Evolutionary conservation across 2,329 filamentous ascomycete species (phyloP).

Genomic region (Cyphellophora europaea): DNA sequence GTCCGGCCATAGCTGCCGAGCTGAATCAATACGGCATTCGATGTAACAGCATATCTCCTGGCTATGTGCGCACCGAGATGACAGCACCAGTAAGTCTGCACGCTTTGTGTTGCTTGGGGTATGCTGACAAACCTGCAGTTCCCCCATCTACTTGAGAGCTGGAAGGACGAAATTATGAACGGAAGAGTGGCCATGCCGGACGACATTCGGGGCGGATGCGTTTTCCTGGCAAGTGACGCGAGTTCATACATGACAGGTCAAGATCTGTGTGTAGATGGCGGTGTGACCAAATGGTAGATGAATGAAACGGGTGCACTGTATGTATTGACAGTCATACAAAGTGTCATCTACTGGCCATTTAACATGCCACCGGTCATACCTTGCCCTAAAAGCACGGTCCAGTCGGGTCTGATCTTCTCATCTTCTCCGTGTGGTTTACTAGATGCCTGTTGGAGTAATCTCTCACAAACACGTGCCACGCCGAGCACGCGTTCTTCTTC

Average conservation of each 20-base stretch:
- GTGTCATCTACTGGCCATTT: too few relatives aligned
- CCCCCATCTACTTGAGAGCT: slow-evolving; percentile 37
- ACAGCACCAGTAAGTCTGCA: slow-evolving; percentile 22
- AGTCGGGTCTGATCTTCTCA: too few relatives aligned
- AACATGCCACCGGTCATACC: too few relatives aligned
- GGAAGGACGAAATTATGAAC: slow-evolving; percentile 43
- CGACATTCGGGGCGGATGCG: slow-evolving; percentile 40
- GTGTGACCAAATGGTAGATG: slow-evolving; percentile 18
- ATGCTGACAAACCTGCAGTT: slow-evolving; percentile 28
- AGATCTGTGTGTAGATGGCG: slow-evolving; percentile 39
- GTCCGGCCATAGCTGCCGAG: slow-evolving; percentile 38
- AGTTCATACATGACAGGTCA: slow-evolving; percentile 37
- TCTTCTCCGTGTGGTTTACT: too few relatives aligned
- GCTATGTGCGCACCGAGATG: slow-evolving; percentile 30
- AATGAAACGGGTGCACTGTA: too few relatives aligned
- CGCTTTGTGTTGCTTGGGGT: neutral
- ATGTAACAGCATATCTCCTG: slow-evolving; percentile 33
- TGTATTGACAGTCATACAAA: too few relatives aligned
- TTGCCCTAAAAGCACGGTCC: neutral
- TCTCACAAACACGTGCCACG: slow-evolving; percentile 22
- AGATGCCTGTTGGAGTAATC: too few relatives aligned
- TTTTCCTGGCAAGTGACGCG: slow-evolving; percentile 40
- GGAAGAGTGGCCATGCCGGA: slow-evolving; percentile 38
- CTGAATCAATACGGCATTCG: slow-evolving; percentile 30
- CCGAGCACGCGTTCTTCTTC: slow-evolving; percentile 49